Evolutionary conservation across 164 flowering plant species (phyloP).

Genomic region (Umbilicus rupestris): DNA sequence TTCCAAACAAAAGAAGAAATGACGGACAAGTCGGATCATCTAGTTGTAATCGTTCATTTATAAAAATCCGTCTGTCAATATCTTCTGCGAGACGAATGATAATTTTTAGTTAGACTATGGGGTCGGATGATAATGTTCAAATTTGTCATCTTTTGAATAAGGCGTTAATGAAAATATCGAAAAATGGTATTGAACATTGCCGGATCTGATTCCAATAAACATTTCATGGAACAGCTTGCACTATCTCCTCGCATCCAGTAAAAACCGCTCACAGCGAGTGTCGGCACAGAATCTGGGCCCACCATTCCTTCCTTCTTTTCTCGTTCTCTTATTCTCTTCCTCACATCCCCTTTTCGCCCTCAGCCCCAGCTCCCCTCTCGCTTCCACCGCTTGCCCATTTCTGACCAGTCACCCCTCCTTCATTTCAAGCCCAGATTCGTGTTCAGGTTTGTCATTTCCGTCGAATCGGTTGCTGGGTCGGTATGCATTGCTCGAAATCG

Average conservation of each 20-base stretch:
- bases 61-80: too few relatives aligned
- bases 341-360: background rate
- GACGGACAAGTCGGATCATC: too few relatives aligned
- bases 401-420: background rate
- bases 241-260: constrained; percentile 1
- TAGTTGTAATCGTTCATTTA: too few relatives aligned
- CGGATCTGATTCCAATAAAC: background rate
- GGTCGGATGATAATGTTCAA: too few relatives aligned
- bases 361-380: background rate
- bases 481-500: constrained; percentile 2
- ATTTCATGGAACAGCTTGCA: constrained; percentile 6
- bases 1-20: too few relatives aligned
- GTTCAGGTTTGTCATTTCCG: background rate
- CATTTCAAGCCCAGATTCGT: background rate
- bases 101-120: too few relatives aligned
- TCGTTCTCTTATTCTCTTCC: constrained; percentile 2
- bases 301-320: background rate
- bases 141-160: too few relatives aligned
- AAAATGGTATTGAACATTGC: too few relatives aligned
- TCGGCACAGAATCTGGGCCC: background rate
- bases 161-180: too few relatives aligned
- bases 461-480: background rate
- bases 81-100: too few relatives aligned
- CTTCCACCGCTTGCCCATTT: too few relatives aligned
- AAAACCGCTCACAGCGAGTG: constrained; percentile 5